Conservation (phyloP, 257 asterid genomes). For the Nicotiana undulata region DNA sequence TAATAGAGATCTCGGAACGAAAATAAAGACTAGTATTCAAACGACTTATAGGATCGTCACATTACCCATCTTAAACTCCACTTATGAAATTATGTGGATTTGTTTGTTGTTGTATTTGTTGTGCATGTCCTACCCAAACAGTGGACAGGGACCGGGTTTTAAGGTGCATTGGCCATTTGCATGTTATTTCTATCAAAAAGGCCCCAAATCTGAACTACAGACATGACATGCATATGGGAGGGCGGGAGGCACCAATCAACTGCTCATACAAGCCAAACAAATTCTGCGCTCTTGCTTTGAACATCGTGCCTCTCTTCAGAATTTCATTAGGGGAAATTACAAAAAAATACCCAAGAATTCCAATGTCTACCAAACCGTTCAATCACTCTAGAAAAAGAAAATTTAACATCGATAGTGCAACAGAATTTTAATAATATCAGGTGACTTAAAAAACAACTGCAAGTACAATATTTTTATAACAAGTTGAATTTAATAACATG, state of each 20-base stretch:
- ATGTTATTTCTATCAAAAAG: neutral
- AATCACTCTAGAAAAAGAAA: neutral
- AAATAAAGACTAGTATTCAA: too few species aligned
- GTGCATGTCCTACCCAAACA: neutral
- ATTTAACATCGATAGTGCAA: neutral
- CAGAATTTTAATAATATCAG: too few species aligned
- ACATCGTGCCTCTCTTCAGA: neutral
- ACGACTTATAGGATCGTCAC: too few species aligned
- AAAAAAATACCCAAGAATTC: neutral
- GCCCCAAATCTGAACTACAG: neutral
- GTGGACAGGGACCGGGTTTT: neutral
- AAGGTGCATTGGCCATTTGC: neutral
- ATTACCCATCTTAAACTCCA: too few species aligned
- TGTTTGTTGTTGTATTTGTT: too few species aligned
- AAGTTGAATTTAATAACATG: too few species aligned
- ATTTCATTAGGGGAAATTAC: neutral
- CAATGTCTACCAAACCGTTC: neutral
- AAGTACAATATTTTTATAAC: too few species aligned
- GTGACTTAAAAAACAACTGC: too few species aligned
- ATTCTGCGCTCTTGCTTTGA: neutral
- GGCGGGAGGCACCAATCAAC: neutral
- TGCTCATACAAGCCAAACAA: neutral
- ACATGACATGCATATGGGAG: neutral
- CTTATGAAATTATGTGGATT: too few species aligned
- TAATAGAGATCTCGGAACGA: too few species aligned